Base-by-base conservation (phyloP, 116 monocot species). In the Thalassia testudinum region DNA sequence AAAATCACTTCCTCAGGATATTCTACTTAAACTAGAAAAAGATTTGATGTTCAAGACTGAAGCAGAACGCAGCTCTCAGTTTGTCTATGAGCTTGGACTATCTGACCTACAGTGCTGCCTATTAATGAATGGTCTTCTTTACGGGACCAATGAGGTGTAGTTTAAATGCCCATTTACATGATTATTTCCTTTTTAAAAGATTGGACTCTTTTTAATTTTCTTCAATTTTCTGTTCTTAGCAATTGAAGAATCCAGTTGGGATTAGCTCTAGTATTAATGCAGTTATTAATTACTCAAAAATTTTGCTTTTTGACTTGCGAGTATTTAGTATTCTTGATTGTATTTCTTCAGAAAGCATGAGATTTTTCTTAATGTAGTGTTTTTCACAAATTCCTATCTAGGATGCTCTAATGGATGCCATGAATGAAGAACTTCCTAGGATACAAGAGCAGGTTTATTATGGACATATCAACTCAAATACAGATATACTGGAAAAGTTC, bases 391-490 rank as follows among this genome's bases (percentile, higher is more conserved):
- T n/a, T n/a, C n/a, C n/a, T n/a, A n/a, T n/a, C 37, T 43, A 95
- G 93, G 84, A 81, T 34, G 74, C 78, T 34, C 40, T 73, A 19
- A 78, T 84, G 57, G 81, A 70, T 81, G 93, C 93, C 24, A 87
- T 95, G 87, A 87, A 87, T 53, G 83, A 75, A 52, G 93, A 95
- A 52, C 77, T 95, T 37, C 78, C 72, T 42, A 78, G 70, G 69
- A 73, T 95, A 60, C 93, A 95, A 67, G 93, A 95, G 62, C 75
- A 81, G 68, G 78, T 95, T 65, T 95, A 95, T 48, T 95, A 81
- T 79, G 84, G 87, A 7, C 73, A 95, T 30, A 84, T 95, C 19
- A 67, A 52, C 42, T 78, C 87, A 56, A 66, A 70, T 49, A 95
- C 87, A 50, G 84, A 95, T 72, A 62, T 95, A 6, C 72, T 95